Base-by-base conservation (phyloP, 352 stramenopile species). In the Phytophthora cactorum region DNA sequence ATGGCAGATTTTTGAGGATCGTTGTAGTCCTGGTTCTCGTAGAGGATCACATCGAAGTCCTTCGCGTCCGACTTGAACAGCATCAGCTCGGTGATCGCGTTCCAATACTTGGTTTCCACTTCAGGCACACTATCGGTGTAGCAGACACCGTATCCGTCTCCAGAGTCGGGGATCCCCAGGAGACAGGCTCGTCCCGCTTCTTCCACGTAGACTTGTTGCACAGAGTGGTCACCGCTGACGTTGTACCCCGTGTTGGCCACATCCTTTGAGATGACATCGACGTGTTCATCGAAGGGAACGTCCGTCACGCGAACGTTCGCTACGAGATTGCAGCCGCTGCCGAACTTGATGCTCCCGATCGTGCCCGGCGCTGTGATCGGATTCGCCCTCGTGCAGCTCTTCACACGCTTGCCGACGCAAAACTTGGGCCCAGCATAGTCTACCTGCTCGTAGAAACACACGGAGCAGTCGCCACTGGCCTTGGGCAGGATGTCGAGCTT, bases 281-380 rank as follows among this genome's bases (percentile, higher is more conserved):
- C 58, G 27, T 76, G 70, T 39, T 82, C 61, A 50, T 57, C 54
- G 50, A 74, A 87, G 1, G 76, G 76, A 22, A 61, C 57, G 5
- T 75, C 79, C n/a, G 67, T 52, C 41, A 84, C 74, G 28, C 72
- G 71, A 1, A 83, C 36, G 49, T 82, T 84, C 27, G 60, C 69
- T 12, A 83, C 70, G 27, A 87, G 64, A 17, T 77, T 52, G 43
- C 75, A 84, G 10, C 59, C 63, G 7, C 66, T 52, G 17, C 55
- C 64, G 55, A 88, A 85, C 60, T 80, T 73, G 65, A 88, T 73
- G 47, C 71, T 85, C 38, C 65, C 67, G 59, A 88, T 82, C 17
- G 74, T 75, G 4, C 63, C 59, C 8, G 79, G 76, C 11, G 73
- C 53, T 4, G 39, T 60, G 51, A 88, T 82, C 2, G 66, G 63